Evolutionary conservation across 2,329 filamentous ascomycete species (phyloP), one percentile per base, ranked within the genome.

Genomic region (Chrysoporthe cubensis): DNA sequence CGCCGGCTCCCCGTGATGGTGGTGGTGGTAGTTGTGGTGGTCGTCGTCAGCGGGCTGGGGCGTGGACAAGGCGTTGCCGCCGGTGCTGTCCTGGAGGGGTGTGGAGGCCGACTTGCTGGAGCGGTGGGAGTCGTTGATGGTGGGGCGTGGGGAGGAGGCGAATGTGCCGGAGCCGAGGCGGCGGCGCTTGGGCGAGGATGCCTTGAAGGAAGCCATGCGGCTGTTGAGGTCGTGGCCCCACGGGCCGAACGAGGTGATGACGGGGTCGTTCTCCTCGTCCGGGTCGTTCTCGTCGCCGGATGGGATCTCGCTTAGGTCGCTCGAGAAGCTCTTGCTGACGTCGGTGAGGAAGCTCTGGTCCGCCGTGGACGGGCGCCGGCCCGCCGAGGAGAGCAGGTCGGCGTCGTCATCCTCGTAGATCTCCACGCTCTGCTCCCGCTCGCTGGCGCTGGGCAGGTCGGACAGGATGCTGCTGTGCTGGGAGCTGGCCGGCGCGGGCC

Each of bases 221-320:
- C 88, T 88, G n/a, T 95, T 88, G 48, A 97, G 84, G 76, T 97
- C 93, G 65, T 92, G 91, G 54, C 93, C 94, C 75, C 92, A 97
- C 0, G 94, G 93, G 18, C 94, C 94, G 72, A 97, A 97, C 0
- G 94, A 97, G 78, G 96, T 92, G 21, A 97, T 84, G 65, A 97
- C 89, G 2, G 94, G 94, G 73, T 98, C 96, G 71, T 97, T 97
- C 79, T 98, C 95, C 81, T 97, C 94, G 73, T 60, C 89, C 2
- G 94, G 94, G 73, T 98, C 95, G 73, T 95, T 91, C 0, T 97
- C 89, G 62, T 92, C 82, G 13, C 78, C 77, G 3, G 77, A 78
- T 13, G 71, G 71, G 37, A 79, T 79, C 42, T 86, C 84, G 71
- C 84, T 87, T 37, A 86, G 79, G 63, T 88, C 87, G 75, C 86